Percentiles rank a stretch among this genome's conserved stretches.
phyloP scores from a whole-genome alignment of 179 eudicot genomes.

The Pouteria campechiana region DNA sequence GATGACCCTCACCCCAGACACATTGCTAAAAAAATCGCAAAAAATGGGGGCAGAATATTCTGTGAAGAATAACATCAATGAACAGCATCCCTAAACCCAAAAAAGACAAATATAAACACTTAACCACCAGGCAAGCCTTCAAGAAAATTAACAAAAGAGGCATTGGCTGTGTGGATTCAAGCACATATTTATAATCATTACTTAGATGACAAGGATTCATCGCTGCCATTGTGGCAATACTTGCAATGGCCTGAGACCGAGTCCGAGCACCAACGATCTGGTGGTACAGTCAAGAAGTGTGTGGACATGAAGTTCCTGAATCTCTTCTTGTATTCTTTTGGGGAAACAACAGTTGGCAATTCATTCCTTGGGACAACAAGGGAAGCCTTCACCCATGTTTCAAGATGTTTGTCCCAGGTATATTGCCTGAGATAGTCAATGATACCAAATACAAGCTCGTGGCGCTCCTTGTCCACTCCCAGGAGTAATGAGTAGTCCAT shows the following conservation, averaged over 20 bases:
- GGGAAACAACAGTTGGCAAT: conserved; percentile 77
- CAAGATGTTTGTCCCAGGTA: conserved; percentile 94
- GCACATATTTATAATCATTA: too few species aligned
- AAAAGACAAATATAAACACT: too few species aligned
- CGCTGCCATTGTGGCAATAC: conserved; percentile 37
- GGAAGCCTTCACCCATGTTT: conserved; percentile 82
- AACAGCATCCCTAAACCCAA: too few species aligned
- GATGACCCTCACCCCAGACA: too few species aligned
- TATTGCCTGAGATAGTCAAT: conserved; percentile 85
- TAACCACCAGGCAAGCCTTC: too few species aligned
- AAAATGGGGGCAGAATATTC: too few species aligned
- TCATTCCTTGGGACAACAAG: conserved; percentile 72
- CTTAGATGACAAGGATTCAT: too few species aligned
- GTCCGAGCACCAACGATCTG: conserved; percentile 83
- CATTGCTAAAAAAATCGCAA: too few species aligned
- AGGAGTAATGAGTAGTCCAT: conserved; percentile 96
- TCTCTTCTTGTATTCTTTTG: conserved; percentile 70
- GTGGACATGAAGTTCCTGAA: conserved; percentile 83
- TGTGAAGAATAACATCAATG: too few species aligned
- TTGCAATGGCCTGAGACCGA: conserved; percentile 61
- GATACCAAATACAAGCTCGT: conserved; percentile 83
- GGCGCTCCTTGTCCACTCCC: conserved; percentile 58
- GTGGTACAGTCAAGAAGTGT: conserved; percentile 72
- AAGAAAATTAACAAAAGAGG: too few species aligned
- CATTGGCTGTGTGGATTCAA: too few species aligned